These are phyloP conservation scores for Kwoniella bestiolae DNA, from an alignment of 768 basidiomycete genomes.

Conservation along the genomic window DNA sequence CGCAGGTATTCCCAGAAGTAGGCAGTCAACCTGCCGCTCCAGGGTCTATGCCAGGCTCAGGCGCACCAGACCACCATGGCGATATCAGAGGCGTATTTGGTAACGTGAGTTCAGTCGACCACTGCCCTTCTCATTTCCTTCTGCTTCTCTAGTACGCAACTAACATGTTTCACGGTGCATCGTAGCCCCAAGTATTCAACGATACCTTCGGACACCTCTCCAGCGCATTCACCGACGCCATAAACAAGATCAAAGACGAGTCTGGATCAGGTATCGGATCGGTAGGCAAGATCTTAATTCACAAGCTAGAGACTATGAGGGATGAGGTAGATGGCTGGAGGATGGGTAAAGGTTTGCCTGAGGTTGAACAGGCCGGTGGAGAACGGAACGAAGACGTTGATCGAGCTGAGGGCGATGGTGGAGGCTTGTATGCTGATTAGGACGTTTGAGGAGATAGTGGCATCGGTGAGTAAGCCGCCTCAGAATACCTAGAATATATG, in stretches of 20 bases:
- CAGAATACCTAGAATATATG: not conserved
- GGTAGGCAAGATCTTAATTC: conserved; percentile 46
- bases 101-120: conserved; percentile 42
- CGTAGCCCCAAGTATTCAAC: conserved; percentile 49
- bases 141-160: not conserved
- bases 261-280: conserved; percentile 41
- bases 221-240: conserved; percentile 48
- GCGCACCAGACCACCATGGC: conserved; percentile 44
- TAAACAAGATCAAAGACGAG: conserved; percentile 53
- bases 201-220: conserved; percentile 51
- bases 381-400: conserved; percentile 43
- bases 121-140: not conserved
- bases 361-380: conserved; percentile 32
- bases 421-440: conserved; percentile 43
- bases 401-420: conserved; percentile 37
- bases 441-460: not conserved
- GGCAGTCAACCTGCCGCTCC: conserved; percentile 30
- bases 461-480: not conserved
- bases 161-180: conserved; percentile 39
- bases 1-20: conserved; percentile 45
- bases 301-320: conserved; percentile 48
- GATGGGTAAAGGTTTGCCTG: conserved; percentile 39
- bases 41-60: conserved; percentile 51
- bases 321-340: conserved; percentile 54
- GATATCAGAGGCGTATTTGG: conserved; percentile 52